Base-by-base conservation (phyloP, 345 rosid genomes). In the Populus euphratica region DNA sequence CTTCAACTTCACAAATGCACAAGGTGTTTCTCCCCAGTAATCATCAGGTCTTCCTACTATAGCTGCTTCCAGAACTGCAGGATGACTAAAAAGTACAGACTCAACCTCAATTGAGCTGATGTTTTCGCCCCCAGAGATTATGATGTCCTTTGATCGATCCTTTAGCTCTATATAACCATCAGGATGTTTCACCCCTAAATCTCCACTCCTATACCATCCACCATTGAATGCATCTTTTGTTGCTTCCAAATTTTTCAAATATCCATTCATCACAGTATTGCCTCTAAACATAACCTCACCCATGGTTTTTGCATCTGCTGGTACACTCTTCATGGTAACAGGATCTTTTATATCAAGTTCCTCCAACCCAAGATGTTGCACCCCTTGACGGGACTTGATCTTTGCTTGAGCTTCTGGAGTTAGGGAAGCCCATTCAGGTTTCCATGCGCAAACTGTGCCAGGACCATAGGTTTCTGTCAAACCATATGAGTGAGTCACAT, bases 251-350 rank as follows among this genome's bases (percentile, higher is more conserved):
- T 85, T 61, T 54, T 85, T 85, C 39, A 85, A 69, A 75, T 85
- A 85, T 49, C 88, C 88, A 38, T 80, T 85, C 88, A 85, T 85
- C 66, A 85, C 82, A 25, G 86, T 80, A 47, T 85, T 85, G 74
- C 88, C 88, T 70, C 88, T 76, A 63, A 85, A 85, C 86, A 85
- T 80, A 66, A 85, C 86, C 70, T 85, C 88, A 2, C 88, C 88
- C 39, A 85, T 73, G 41, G 84, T 82, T 41, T 76, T 85, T 17
- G 84, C 86, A 76, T 85, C 88, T 5, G 67, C 33, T 10, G 86
- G 86, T 33, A 85, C 80, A 52, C 81, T 80, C 70, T 80, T 73
- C 88, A 85, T 82, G 10, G 84, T 85, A 13, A 73, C 78, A 2
- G 87, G 85, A 85, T 85, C 84, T 77, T 82, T 85, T 13, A 85